Conservation (phyloP, 305 asterid species). For the Fraxinus sp. region DNA sequence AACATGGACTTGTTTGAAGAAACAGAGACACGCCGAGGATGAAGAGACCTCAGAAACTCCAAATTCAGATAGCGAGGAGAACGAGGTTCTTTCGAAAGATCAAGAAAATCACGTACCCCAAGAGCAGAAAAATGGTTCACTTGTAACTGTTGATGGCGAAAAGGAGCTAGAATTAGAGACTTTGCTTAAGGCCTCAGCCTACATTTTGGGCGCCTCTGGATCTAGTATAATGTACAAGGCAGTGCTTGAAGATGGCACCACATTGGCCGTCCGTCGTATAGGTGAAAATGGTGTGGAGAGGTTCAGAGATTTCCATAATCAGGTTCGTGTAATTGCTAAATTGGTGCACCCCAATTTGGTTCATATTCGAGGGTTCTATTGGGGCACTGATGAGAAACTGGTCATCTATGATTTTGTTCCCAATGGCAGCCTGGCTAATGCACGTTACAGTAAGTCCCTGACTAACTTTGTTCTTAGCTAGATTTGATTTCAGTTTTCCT, state of each 20-base stretch:
- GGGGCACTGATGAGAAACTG: conserved; percentile 88
- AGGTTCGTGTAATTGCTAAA: conserved; percentile 64
- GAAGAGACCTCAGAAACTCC: conserved; percentile 26
- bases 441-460: conserved; percentile 71
- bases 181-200: conserved; percentile 81
- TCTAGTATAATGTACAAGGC: conserved; percentile 91
- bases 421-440: conserved; percentile 78
- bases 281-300: conserved; percentile 81
- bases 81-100: conserved; percentile 8
- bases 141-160: conserved; percentile 78
- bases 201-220: conserved; percentile 81
- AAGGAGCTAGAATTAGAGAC: conserved; percentile 76
- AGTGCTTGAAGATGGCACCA: conserved; percentile 72
- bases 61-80: conserved; percentile 34
- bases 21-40: conserved; percentile 37
- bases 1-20: conserved; percentile 67
- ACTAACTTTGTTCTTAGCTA: conserved; percentile 1
- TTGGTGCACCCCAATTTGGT: conserved; percentile 80
- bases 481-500: not conserved
- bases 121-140: conserved; percentile 57
- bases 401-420: conserved; percentile 87
- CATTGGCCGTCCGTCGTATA: conserved; percentile 72
- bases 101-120: conserved; percentile 19
- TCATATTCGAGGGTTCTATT: conserved; percentile 76
- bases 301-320: conserved; percentile 77